Percentiles rank a stretch among this genome's conserved stretches.
These are phyloP conservation scores for Acrasis kona DNA, from an alignment of 78 protist species.

Conservation along the genomic window DNA sequence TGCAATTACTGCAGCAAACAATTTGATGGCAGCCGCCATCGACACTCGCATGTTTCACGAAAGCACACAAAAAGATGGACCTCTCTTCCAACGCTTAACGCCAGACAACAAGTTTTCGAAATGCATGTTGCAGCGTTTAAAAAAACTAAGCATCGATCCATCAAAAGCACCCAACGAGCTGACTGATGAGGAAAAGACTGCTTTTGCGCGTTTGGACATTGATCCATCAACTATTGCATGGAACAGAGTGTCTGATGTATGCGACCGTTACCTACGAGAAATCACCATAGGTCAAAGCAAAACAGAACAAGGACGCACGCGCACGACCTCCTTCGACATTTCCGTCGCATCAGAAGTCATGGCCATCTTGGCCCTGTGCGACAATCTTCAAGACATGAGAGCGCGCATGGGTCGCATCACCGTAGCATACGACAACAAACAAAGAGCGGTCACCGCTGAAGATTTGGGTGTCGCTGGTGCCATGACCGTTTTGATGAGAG, in stretches of 20 bases:
- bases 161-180: conserved; percentile 63
- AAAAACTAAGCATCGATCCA: conserved; percentile 66
- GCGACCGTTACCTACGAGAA: conserved; percentile 90
- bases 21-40: conserved; percentile 90
- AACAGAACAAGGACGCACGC: conserved; percentile 62
- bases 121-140: conserved; percentile 68
- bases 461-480: conserved; percentile 95
- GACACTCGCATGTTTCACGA: conserved; percentile 93
- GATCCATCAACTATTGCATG: conserved; percentile 90
- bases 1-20: conserved; percentile 97
- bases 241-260: conserved; percentile 83
- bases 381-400: conserved; percentile 61
- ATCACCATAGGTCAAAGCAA: conserved; percentile 83
- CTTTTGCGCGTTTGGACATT: conserved; percentile 83
- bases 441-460: conserved; percentile 82
- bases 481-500: conserved; percentile 61
- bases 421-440: conserved; percentile 36
- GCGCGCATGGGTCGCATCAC: conserved; percentile 60
- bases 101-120: conserved; percentile 48
- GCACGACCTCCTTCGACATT: conserved; percentile 84
- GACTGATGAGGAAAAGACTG: conserved; percentile 35
- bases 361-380: conserved; percentile 90
- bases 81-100: conserved; percentile 25
- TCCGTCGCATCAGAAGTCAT: conserved; percentile 93
- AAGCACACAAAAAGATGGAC: conserved; percentile 53